Conservation (phyloP, 2,329 filamentous ascomycete species). For the Arthroderma sp. region DNA sequence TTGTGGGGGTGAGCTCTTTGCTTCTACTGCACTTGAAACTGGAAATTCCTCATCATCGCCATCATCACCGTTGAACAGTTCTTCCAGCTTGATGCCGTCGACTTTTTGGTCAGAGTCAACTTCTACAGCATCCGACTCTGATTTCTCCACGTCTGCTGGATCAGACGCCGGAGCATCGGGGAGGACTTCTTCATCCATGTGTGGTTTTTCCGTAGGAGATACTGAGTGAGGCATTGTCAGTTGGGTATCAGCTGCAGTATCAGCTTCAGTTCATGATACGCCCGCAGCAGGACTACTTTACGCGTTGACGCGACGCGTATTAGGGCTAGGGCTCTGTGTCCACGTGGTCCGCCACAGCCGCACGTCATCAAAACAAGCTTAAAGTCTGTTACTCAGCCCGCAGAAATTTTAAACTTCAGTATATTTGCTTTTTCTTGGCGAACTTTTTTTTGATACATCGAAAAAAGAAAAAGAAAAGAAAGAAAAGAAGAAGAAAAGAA, state of each 20-base stretch:
- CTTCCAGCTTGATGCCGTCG: conserved; percentile 38
- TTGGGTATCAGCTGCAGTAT: neutral
- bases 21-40: conserved; percentile 35
- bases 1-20: neutral
- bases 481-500: too few relatives aligned
- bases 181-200: conserved; percentile 7
- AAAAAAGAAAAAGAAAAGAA: too few relatives aligned
- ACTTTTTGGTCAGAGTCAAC: neutral
- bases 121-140: neutral
- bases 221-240: neutral
- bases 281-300: too few relatives aligned
- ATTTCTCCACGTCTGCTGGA: conserved; percentile 2
- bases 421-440: too few relatives aligned
- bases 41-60: conserved; percentile 44
- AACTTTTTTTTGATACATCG: too few relatives aligned
- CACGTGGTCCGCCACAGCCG: too few relatives aligned
- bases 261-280: too few relatives aligned
- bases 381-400: too few relatives aligned
- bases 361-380: too few relatives aligned
- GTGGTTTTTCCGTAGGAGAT: neutral
- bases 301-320: too few relatives aligned
- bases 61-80: conserved; percentile 47
- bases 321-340: too few relatives aligned
- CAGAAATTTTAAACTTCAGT: too few relatives aligned
- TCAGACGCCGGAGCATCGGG: conserved; percentile 4